Conservation (phyloP, 345 rosid genomes). For the Eucalyptus cloeziana region DNA sequence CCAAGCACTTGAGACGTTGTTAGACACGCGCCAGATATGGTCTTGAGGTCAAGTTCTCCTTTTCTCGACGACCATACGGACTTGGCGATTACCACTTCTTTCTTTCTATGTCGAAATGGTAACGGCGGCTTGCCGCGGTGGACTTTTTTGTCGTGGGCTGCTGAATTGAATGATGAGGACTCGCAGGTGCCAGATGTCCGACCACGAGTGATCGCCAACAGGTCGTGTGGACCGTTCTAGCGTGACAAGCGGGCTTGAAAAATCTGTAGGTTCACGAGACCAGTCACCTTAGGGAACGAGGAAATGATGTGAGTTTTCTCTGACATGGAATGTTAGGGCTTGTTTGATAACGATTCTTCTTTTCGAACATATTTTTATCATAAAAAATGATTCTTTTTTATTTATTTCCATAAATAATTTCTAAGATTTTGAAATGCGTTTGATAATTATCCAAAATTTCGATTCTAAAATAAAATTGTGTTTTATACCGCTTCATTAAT, state of each 20-base stretch:
- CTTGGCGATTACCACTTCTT: neutral
- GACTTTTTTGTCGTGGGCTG: neutral
- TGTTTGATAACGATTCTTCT: too few relatives aligned
- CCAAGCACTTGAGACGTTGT: neutral
- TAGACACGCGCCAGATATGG: neutral
- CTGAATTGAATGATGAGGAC: neutral
- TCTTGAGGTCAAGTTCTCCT: neutral
- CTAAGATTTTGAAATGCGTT: too few relatives aligned
- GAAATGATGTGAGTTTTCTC: neutral
- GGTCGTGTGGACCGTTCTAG: neutral
- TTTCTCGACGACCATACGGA: neutral
- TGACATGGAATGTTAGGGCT: neutral
- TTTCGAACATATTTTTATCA: too few relatives aligned
- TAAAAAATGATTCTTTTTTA: too few relatives aligned
- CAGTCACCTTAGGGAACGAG: neutral
- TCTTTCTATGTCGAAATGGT: neutral
- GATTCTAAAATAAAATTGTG: too few relatives aligned
- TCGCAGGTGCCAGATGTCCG: neutral
- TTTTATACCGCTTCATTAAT: too few relatives aligned
- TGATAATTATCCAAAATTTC: too few relatives aligned
- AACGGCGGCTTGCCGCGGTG: neutral
- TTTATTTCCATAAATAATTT: too few relatives aligned
- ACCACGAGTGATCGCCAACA: neutral
- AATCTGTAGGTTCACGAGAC: neutral
- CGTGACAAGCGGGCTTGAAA: neutral